These are phyloP conservation scores for Saccharomyces pastorianus DNA, from an alignment of 1,139 yeast species.

Conservation along the genomic window DNA sequence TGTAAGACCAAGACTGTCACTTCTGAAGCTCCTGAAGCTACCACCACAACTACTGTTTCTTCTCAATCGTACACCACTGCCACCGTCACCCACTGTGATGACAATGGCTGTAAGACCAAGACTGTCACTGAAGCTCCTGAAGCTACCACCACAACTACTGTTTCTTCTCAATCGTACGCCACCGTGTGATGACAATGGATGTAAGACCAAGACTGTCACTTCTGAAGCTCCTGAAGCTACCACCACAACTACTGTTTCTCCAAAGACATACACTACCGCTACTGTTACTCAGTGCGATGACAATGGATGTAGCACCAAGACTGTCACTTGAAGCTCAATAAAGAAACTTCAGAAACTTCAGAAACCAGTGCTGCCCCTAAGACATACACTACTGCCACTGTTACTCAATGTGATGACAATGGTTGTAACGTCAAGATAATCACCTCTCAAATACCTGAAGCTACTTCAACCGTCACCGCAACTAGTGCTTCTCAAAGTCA, in stretches of 20 bases:
- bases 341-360: background rate
- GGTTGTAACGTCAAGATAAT: background rate
- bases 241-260: background rate
- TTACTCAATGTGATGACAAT: background rate
- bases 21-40: background rate
- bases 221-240: background rate
- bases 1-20: background rate
- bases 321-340: too few species aligned
- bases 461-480: background rate
- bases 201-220: too few species aligned
- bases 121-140: background rate
- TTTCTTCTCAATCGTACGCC: background rate
- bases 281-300: background rate
- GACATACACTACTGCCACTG: background rate
- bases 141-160: background rate
- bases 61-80: background rate
- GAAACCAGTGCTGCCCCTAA: background rate
- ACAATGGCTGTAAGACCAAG: background rate
- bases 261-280: background rate
- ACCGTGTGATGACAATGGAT: too few species aligned
- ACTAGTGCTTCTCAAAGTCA: background rate
- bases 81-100: background rate
- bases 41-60: background rate
- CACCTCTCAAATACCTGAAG: background rate
- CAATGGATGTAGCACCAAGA: too few species aligned